Evolutionary conservation across 2,329 filamentous ascomycete species (phyloP).

Genomic region (Scolecobasidium constrictum): DNA sequence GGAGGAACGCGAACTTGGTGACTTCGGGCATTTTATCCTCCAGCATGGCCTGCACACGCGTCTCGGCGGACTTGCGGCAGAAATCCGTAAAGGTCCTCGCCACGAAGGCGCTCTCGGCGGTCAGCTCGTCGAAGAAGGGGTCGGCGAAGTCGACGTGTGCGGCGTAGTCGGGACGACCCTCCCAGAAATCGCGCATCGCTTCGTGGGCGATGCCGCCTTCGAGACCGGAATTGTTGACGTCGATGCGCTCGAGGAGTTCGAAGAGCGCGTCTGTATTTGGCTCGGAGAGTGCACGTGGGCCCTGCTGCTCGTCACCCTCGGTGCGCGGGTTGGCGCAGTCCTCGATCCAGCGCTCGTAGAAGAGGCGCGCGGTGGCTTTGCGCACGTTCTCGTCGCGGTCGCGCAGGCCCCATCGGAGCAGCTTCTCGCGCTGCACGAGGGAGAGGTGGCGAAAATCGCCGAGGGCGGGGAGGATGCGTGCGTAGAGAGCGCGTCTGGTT

Average conservation of each 20-base stretch:
- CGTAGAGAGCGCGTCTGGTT: conserved; percentile 78
- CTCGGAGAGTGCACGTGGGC: conserved; percentile 28
- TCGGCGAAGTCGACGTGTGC: conserved; percentile 63
- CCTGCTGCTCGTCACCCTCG: conserved; percentile 38
- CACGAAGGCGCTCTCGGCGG: conserved; percentile 80
- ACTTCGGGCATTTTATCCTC: conserved; percentile 96
- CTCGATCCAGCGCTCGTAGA: conserved; percentile 95
- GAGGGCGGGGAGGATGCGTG: conserved; percentile 72
- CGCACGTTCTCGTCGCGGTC: conserved; percentile 91
- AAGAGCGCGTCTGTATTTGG: conserved; percentile 68
- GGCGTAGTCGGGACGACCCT: conserved; percentile 73
- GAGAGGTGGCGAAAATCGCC: conserved; percentile 93
- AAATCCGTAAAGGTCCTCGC: conserved; percentile 91
- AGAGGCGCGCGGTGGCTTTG: conserved; percentile 80
- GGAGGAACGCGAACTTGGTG: conserved; percentile 75
- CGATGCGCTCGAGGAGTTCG: conserved; percentile 86
- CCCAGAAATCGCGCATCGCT: conserved; percentile 95
- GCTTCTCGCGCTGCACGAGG: conserved; percentile 86
- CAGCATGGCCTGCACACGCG: conserved; percentile 62
- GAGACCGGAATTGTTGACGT: conserved; percentile 79
- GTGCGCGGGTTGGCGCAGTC: conserved; percentile 59
- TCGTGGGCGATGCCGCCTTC: conserved; percentile 86
- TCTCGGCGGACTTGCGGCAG: conserved; percentile 63
- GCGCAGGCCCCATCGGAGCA: conserved; percentile 85
- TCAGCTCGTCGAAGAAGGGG: conserved; percentile 68